Conservation (phyloP, 202 grass and related monocot species). For the Miscanthus sacchariflorus region DNA sequence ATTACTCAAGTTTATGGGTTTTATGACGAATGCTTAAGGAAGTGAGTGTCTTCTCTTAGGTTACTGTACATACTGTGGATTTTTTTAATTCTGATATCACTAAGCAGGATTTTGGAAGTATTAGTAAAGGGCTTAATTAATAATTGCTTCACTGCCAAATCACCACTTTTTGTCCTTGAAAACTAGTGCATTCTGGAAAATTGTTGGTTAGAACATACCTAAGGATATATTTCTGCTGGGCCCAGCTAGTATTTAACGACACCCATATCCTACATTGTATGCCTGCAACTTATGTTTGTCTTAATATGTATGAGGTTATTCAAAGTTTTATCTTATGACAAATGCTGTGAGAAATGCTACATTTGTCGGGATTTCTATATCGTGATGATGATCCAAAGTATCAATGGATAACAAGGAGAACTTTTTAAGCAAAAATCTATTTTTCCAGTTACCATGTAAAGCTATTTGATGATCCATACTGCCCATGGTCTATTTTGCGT, state of each 20-base stretch:
- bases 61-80: background rate
- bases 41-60: conserved; percentile 67
- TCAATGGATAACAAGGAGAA: background rate
- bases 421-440: background rate
- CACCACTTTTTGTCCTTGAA: background rate
- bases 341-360: conserved; percentile 11
- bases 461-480: background rate
- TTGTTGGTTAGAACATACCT: background rate
- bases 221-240: background rate
- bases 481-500: background rate
- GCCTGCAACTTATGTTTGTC: background rate
- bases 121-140: background rate
- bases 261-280: background rate
- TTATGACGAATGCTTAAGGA: conserved; percentile 97
- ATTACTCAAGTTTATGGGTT: conserved; percentile 99
- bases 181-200: background rate
- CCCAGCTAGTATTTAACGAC: background rate
- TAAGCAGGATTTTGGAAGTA: background rate
- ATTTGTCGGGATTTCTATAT: background rate
- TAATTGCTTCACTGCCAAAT: background rate
- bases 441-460: background rate
- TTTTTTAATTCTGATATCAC: background rate
- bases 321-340: background rate
- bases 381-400: background rate
- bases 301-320: background rate